These are phyloP conservation scores for Vanrija pseudolonga DNA, from an alignment of 1,284 basidiomycete species.

Conservation along the genomic window DNA sequence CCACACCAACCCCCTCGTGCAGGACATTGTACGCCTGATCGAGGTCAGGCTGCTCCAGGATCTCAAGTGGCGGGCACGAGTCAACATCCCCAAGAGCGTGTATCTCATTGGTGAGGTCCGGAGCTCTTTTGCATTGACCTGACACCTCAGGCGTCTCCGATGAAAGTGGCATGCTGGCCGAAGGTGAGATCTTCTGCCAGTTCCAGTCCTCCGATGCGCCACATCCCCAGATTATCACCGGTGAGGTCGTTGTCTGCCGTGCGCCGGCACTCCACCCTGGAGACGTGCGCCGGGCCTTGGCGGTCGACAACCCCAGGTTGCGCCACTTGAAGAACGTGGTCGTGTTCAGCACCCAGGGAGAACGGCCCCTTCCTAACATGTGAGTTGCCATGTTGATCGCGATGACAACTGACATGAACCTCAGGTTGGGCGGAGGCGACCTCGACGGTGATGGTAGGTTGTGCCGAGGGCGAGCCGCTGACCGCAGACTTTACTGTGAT, in stretches of 20 bases:
- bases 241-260: slow-evolving; percentile 42
- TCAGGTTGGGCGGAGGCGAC: slow-evolving; percentile 48
- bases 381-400: slow-evolving; percentile 9
- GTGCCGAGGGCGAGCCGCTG: neutral
- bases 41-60: slow-evolving; percentile 43
- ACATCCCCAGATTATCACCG: slow-evolving; percentile 27
- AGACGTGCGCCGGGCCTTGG: slow-evolving; percentile 40
- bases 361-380: slow-evolving; percentile 46
- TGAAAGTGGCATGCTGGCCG: slow-evolving; percentile 37
- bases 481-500: slow-evolving; percentile 44
- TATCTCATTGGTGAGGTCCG: slow-evolving; percentile 40
- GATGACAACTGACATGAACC: slow-evolving; percentile 1
- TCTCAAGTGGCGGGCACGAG: slow-evolving; percentile 47
- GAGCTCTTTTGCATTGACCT: neutral
- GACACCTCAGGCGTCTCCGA: slow-evolving; percentile 39
- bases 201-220: slow-evolving; percentile 35
- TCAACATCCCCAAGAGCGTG: slow-evolving; percentile 37
- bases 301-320: slow-evolving; percentile 40
- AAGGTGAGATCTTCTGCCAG: slow-evolving; percentile 48
- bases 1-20: slow-evolving; percentile 38
- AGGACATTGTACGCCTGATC: slow-evolving; percentile 41
- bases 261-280: slow-evolving; percentile 46
- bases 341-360: slow-evolving; percentile 44
- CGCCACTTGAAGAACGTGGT: slow-evolving; percentile 47
- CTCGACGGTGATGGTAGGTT: slow-evolving; percentile 44